Percentiles rank a stretch among this genome's conserved stretches.
These are phyloP conservation scores for Plantago major DNA, from an alignment of 257 asterid species.

Conservation along the genomic window DNA sequence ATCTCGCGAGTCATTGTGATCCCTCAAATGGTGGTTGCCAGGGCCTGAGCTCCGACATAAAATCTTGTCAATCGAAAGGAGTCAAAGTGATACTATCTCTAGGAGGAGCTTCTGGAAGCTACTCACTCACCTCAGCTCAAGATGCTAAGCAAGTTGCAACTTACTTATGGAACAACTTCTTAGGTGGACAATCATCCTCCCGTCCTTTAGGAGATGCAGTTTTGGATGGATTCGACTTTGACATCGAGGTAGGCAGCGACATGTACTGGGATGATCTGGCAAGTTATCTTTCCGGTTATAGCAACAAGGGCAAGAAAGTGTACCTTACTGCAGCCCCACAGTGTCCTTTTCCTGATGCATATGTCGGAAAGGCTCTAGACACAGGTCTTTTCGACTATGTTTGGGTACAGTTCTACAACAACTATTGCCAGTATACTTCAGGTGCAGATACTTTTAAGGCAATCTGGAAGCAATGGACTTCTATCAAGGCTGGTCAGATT, in stretches of 20 bases:
- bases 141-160: constrained; percentile 32
- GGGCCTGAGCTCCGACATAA: constrained; percentile 32
- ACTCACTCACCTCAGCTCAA: constrained; percentile 27
- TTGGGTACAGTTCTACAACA: constrained; percentile 24
- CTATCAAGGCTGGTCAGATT: constrained; percentile 15
- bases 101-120: constrained; percentile 38
- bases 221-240: constrained; percentile 37
- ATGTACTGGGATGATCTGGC: constrained; percentile 39
- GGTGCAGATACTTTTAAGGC: not conserved
- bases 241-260: constrained; percentile 35
- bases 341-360: constrained; percentile 45
- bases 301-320: constrained; percentile 37
- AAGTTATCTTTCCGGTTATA: constrained; percentile 20
- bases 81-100: constrained; percentile 40
- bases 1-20: constrained; percentile 47
- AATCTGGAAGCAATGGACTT: constrained; percentile 4
- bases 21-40: constrained; percentile 38
- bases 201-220: constrained; percentile 29
- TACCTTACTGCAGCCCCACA: constrained; percentile 51
- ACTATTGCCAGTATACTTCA: constrained; percentile 9
- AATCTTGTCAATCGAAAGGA: constrained; percentile 34
- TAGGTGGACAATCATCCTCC: constrained; percentile 29
- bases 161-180: constrained; percentile 35
- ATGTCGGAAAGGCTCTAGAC: constrained; percentile 27
- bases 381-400: constrained; percentile 41